These are phyloP conservation scores for Leishmania lainsoni DNA, from an alignment of 208 protist genomes.

Conservation along the genomic window DNA sequence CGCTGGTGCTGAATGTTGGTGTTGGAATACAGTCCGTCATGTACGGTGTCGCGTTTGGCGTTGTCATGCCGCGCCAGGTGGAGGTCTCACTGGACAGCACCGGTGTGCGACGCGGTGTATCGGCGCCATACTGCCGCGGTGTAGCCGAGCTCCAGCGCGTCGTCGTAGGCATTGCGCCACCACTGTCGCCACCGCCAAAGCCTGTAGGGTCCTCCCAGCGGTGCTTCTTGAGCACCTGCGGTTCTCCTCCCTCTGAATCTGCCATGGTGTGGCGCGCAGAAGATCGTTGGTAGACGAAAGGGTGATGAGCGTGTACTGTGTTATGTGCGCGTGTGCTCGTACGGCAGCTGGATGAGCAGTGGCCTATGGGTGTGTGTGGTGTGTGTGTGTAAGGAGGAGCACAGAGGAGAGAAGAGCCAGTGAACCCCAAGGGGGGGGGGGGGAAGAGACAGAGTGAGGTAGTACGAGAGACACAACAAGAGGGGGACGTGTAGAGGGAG, in stretches of 20 bases:
- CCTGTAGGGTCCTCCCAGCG: slow-evolving; percentile 60
- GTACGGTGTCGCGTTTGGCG: slow-evolving; percentile 61
- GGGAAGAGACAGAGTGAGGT: background rate
- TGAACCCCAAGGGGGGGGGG: background rate
- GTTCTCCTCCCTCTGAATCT: slow-evolving; percentile 10
- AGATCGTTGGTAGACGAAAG: slow-evolving; percentile 9
- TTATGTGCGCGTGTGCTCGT: background rate
- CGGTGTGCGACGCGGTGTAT: slow-evolving; percentile 60
- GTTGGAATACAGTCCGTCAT: slow-evolving; percentile 57
- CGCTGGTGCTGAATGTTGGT: slow-evolving; percentile 38
- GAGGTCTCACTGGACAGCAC: slow-evolving; percentile 41
- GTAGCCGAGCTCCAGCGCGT: slow-evolving; percentile 81
- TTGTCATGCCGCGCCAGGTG: slow-evolving; percentile 76
- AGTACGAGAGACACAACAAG: background rate
- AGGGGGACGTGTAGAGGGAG: too few species aligned
- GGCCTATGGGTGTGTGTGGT: background rate
- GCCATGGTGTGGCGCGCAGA: background rate
- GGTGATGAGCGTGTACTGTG: background rate
- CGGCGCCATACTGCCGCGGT: slow-evolving; percentile 68
- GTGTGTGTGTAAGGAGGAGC: background rate
- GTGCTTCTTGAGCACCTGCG: slow-evolving; percentile 56
- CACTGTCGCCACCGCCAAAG: slow-evolving; percentile 14
- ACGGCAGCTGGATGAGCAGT: background rate
- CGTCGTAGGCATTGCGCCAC: slow-evolving; percentile 29
- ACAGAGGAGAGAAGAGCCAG: background rate